Evolutionary conservation across 768 basidiomycete species (phyloP).

Genomic region (Suillus occidentalis): DNA sequence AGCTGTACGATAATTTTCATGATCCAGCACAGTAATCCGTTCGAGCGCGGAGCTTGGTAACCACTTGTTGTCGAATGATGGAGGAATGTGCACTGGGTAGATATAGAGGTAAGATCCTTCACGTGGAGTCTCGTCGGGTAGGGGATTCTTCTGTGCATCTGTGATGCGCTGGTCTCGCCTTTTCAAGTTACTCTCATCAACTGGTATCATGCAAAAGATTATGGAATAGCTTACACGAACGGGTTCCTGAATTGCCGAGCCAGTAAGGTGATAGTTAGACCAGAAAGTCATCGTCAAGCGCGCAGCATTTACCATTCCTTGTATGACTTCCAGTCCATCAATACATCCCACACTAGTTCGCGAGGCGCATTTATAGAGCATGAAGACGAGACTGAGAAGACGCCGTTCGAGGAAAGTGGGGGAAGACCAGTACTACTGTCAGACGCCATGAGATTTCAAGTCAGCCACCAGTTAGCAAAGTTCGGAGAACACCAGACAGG

Average conservation of each 20-base stretch:
- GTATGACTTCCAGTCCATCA: conserved; percentile 64
- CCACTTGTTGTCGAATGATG: conserved; percentile 45
- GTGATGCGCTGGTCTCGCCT: conserved; percentile 53
- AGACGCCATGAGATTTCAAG: background rate
- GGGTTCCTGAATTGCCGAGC: conserved; percentile 52
- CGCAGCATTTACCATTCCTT: conserved; percentile 52
- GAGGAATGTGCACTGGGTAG: conserved; percentile 57
- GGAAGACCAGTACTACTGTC: conserved; percentile 32
- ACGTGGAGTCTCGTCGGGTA: conserved; percentile 44
- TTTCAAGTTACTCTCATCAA: conserved; percentile 1
- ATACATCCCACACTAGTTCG: conserved; percentile 58
- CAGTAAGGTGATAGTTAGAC: conserved; percentile 9
- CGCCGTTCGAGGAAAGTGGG: conserved; percentile 38
- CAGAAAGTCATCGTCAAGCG: background rate
- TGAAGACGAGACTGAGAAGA: conserved; percentile 49
- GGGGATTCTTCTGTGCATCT: conserved; percentile 40
- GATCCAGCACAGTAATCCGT: conserved; percentile 50
- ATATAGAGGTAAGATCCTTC: conserved; percentile 51
- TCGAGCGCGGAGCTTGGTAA: conserved; percentile 42
- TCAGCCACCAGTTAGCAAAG: background rate
- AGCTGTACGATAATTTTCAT: conserved; percentile 52
- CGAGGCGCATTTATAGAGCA: conserved; percentile 59
- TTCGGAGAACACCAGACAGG: too few relatives aligned
- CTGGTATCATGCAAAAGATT: conserved; percentile 5
- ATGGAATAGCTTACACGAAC: conserved; percentile 49